Evolutionary conservation across 306 rosid species (phyloP).

Genomic region (Corylus avellana): DNA sequence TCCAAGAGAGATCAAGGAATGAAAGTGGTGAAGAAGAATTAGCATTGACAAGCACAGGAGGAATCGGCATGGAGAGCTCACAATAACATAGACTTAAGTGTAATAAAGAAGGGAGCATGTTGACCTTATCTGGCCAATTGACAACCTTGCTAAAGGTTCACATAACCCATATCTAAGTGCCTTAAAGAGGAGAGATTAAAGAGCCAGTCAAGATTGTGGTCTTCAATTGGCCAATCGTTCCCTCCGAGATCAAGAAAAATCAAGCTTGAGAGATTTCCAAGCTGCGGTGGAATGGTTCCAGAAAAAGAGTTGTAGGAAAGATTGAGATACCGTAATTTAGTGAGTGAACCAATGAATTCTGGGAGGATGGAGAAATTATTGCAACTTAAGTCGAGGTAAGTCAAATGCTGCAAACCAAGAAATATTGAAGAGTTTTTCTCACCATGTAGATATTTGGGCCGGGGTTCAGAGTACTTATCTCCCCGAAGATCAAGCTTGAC

Average conservation of each 20-base stretch:
- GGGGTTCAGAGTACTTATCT: too few species aligned
- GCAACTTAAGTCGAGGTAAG: slow-evolving; percentile 25
- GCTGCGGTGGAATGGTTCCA: slow-evolving; percentile 14
- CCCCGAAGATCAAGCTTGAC: slow-evolving; percentile 3
- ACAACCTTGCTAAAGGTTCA: neutral
- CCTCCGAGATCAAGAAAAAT: slow-evolving; percentile 9
- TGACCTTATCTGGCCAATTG: neutral
- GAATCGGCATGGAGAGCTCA: neutral
- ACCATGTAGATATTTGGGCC: too few species aligned
- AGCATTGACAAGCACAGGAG: neutral
- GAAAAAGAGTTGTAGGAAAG: neutral
- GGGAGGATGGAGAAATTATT: neutral
- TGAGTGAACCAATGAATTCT: slow-evolving; percentile 12
- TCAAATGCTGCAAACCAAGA: slow-evolving; percentile 13
- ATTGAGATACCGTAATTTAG: slow-evolving; percentile 10
- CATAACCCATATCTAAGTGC: accelerated
- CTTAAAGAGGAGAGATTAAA: too few species aligned
- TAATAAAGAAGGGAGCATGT: neutral
- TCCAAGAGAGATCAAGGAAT: neutral
- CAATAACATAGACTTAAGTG: neutral
- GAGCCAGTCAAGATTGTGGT: too few species aligned
- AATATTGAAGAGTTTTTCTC: slow-evolving; percentile 24
- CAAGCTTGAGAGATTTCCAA: slow-evolving; percentile 24
- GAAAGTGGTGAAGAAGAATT: neutral
- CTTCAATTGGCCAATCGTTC: neutral